Conservation (phyloP, 2,329 filamentous ascomycete species). For the Coleophoma eucalyptorum region DNA sequence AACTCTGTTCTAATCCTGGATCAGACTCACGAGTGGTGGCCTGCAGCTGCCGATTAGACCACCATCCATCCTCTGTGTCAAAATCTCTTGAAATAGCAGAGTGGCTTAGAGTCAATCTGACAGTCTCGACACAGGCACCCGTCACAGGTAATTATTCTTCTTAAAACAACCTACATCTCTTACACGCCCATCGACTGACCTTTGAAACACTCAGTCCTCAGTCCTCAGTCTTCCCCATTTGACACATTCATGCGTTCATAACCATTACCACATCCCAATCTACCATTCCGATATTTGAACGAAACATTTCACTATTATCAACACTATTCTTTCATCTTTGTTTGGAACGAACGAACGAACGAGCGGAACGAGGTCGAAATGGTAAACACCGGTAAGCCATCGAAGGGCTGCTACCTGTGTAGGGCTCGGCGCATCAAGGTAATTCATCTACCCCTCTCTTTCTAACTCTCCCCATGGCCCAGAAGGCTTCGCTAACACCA, state of each 20-base stretch:
- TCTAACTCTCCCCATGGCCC: background rate
- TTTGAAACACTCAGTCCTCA: background rate
- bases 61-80: background rate
- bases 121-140: too few species aligned
- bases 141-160: too few species aligned
- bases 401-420: constrained; percentile 68
- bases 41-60: background rate
- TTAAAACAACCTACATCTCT: too few species aligned
- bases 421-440: constrained; percentile 69
- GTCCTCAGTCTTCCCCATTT: background rate
- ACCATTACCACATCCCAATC: background rate
- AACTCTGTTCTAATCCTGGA: too few species aligned
- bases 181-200: background rate
- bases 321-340: background rate
- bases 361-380: constrained; percentile 31
- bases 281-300: background rate
- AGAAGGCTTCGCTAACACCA: background rate
- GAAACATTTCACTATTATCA: constrained; percentile 5
- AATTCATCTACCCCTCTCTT: background rate
- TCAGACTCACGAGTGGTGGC: too few species aligned
- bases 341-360: constrained; percentile 10
- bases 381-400: constrained; percentile 62
- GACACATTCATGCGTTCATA: constrained; percentile 1
- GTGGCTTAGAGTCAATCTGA: background rate
- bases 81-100: background rate